phyloP scores from a whole-genome alignment of 2,329 filamentous ascomycete species.

The Venturia oleaginea region DNA sequence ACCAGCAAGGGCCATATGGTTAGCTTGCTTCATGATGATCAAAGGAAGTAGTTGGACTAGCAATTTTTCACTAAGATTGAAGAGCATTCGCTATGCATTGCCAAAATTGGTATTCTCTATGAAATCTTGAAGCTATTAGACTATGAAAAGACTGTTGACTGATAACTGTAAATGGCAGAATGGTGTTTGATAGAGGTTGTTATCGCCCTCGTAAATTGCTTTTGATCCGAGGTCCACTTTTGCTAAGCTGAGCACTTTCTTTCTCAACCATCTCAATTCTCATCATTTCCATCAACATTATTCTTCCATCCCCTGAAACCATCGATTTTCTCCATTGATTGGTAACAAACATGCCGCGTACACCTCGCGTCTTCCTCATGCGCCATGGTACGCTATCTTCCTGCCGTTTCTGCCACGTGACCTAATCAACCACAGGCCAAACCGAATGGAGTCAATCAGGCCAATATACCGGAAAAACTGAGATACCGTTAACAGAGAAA shows the following conservation, averaged over 20 bases:
- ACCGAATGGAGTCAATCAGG: slow-evolving; percentile 12
- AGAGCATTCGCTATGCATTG: background rate
- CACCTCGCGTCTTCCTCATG: slow-evolving; percentile 11
- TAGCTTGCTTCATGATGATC: no score
- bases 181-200: background rate
- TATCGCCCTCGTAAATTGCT: background rate
- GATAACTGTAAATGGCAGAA: background rate
- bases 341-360: background rate
- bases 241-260: background rate
- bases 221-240: background rate
- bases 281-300: background rate
- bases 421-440: slow-evolving; percentile 6
- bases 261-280: background rate
- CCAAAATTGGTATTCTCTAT: no score
- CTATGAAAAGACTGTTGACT: background rate
- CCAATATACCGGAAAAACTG: slow-evolving; percentile 9
- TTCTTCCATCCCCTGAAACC: background rate
- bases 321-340: background rate
- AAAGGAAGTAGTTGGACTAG: no score
- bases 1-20: background rate
- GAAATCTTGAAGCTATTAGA: no score
- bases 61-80: no score
- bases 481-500: slow-evolving; percentile 1
- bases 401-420: background rate
- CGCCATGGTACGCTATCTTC: slow-evolving; percentile 6